Base-by-base conservation (phyloP, 164 flowering plant genomes). In the Litsea cubeba region DNA sequence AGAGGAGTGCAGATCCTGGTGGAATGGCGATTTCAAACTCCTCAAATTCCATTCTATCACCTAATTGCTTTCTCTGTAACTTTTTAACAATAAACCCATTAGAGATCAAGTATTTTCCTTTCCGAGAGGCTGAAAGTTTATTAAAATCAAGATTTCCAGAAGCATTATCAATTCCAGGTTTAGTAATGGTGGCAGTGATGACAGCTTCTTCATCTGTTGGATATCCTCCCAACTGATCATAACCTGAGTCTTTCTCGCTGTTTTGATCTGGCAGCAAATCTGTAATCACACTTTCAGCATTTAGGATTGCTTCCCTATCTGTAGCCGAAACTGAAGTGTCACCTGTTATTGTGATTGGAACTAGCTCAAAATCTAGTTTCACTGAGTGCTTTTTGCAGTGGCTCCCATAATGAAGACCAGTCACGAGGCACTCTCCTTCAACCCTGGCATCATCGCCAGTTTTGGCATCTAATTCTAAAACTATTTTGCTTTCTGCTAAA, bases 1-100 rank as follows among this genome's bases (percentile, higher is more conserved):
- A 94, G 0, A 90, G 82, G 11, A 94, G 88, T 1, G 82, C 90
- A 3, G 97, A 86, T 25, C 94, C 92, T 3, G 89, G 83, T 76
- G 92, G 90, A 79, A 91, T 79, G 75, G 28, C 76, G 30, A 89
- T 73, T 72, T 87, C 83, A 72, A 82, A 94, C 78, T 94, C 97
- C 58, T 84, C 84, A 32, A 60, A 50, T 73, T 84, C 88, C 12
- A 66, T 71, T 14, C 76, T 72, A 14, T 76, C 78, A 20, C 65
- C 49, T 64, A 70, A 12, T 57, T 62, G 75, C 75, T 71, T 78
- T 67, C 32, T 85, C 67, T 76, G 85, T 74, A 82, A 25, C 77
- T 77, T 90, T 73, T 85, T 87, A 68, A 91, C 95, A 28, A 78
- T 70, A 76, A 94, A 91, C 25, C 95, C 97, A 76, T 79, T 82